These are phyloP conservation scores for Babjeviella inositovora DNA, from an alignment of 805 yeast genomes.

Conservation along the genomic window DNA sequence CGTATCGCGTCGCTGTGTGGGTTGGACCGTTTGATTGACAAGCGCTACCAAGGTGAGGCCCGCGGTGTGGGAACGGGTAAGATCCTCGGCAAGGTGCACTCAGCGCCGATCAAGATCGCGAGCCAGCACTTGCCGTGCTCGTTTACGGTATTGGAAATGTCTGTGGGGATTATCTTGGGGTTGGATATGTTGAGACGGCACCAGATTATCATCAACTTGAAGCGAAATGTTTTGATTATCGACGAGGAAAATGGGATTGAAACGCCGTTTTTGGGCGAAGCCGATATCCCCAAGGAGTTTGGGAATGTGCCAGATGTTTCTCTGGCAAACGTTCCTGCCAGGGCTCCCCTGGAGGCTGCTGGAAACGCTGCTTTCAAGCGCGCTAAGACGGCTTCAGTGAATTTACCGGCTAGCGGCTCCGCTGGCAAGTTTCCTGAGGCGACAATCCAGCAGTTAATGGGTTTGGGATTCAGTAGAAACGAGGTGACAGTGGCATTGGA, in stretches of 20 bases:
- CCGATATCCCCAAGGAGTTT: conserved; percentile 39
- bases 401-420: conserved; percentile 3
- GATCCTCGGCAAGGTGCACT: conserved; percentile 75
- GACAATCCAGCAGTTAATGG: conserved; percentile 28
- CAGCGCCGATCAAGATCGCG: conserved; percentile 74
- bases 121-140: conserved; percentile 46
- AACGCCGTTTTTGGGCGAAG: conserved; percentile 57
- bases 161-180: conserved; percentile 68
- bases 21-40: conserved; percentile 60
- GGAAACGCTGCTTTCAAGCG: conserved; percentile 10
- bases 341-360: conserved; percentile 11
- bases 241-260: conserved; percentile 68
- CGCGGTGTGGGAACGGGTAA: conserved; percentile 78
- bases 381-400: conserved; percentile 1
- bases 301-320: conserved; percentile 6
- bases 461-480: conserved; percentile 53
- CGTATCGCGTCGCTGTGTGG: conserved; percentile 60
- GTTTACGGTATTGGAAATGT: conserved; percentile 57
- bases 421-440: conserved; percentile 12
- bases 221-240: conserved; percentile 43
- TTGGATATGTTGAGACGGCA: conserved; percentile 85
- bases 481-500: conserved; percentile 53
- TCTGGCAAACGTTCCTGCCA: conserved; percentile 2
- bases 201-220: conserved; percentile 68
- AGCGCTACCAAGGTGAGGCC: conserved; percentile 67